Conservation (phyloP, 2,329 filamentous ascomycete genomes). For the Ilyonectria sp. region DNA sequence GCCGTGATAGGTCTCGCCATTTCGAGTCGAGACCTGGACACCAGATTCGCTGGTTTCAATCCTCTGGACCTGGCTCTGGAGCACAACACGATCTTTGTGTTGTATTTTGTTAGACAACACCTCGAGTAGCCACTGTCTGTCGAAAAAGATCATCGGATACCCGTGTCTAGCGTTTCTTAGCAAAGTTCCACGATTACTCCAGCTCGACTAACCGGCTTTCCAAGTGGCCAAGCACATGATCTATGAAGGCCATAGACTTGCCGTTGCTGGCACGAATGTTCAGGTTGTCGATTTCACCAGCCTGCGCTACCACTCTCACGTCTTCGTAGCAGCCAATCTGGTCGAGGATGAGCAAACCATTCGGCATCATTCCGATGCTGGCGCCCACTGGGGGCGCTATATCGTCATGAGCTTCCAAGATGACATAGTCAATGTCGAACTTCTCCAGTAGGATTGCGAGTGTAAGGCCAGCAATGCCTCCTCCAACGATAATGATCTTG, state of each 20-base stretch:
- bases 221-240: conserved; percentile 11
- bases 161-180: conserved; percentile 34
- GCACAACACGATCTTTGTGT: conserved; percentile 45
- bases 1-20: conserved; percentile 50
- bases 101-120: conserved; percentile 52
- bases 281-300: not conserved
- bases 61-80: conserved; percentile 33
- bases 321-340: conserved; percentile 58
- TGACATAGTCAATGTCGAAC: conserved; percentile 61
- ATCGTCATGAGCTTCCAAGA: conserved; percentile 60
- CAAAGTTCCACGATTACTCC: not conserved
- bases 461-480: conserved; percentile 59
- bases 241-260: not conserved
- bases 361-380: conserved; percentile 61
- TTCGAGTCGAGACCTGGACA: conserved; percentile 49
- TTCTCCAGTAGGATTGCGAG: conserved; percentile 57
- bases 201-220: conserved; percentile 5
- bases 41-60: conserved; percentile 28
- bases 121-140: conserved; percentile 53
- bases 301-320: not conserved
- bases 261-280: not conserved
- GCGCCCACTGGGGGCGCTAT: conserved; percentile 64
- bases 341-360: conserved; percentile 63
- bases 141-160: conserved; percentile 53
- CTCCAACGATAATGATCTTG: conserved; percentile 59